Percentiles rank a stretch among this genome's conserved stretches.
Evolutionary conservation across 1,139 yeast genomes (phyloP).

Genomic region (Geotrichum histeridarum): DNA sequence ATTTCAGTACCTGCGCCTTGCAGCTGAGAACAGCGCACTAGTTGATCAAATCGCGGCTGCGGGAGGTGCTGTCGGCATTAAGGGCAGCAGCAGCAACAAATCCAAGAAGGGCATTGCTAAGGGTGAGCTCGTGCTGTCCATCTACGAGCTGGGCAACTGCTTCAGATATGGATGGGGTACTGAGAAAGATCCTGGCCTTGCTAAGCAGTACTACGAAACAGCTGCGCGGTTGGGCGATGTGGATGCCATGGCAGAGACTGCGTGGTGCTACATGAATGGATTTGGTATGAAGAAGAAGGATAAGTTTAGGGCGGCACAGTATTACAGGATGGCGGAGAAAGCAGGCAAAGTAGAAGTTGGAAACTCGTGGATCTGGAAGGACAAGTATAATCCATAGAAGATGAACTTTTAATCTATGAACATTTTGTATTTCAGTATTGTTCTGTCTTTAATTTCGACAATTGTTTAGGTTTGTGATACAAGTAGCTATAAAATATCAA

Average conservation of each 20-base stretch:
- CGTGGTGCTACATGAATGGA: constrained; percentile 33
- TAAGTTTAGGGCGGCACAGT: constrained; percentile 34
- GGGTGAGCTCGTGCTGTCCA: constrained; percentile 34
- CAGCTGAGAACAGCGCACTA: constrained; percentile 31
- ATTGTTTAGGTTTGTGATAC: neutral
- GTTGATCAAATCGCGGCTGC: constrained; percentile 22
- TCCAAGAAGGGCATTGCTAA: constrained; percentile 24
- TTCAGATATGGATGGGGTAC: constrained; percentile 38
- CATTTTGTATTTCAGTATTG: neutral
- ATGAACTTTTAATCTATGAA: neutral
- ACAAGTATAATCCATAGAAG: constrained; percentile 24
- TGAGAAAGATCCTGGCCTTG: constrained; percentile 30
- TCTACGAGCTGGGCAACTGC: constrained; percentile 37
- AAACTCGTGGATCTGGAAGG: constrained; percentile 38
- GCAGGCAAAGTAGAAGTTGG: constrained; percentile 35
- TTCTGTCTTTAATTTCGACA: neutral
- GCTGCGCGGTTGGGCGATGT: constrained; percentile 37
- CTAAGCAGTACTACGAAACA: constrained; percentile 33
- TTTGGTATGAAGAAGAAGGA: constrained; percentile 34
- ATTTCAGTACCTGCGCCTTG: constrained; percentile 29
- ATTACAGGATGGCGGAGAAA: constrained; percentile 32
- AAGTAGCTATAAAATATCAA: neutral
- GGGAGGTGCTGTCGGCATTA: constrained; percentile 13
- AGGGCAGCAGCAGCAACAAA: constrained; percentile 11
- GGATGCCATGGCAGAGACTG: constrained; percentile 36